These are phyloP conservation scores for Pseudognaphalium luteoalbum DNA, from an alignment of 129 eudicot species.

Conservation along the genomic window DNA sequence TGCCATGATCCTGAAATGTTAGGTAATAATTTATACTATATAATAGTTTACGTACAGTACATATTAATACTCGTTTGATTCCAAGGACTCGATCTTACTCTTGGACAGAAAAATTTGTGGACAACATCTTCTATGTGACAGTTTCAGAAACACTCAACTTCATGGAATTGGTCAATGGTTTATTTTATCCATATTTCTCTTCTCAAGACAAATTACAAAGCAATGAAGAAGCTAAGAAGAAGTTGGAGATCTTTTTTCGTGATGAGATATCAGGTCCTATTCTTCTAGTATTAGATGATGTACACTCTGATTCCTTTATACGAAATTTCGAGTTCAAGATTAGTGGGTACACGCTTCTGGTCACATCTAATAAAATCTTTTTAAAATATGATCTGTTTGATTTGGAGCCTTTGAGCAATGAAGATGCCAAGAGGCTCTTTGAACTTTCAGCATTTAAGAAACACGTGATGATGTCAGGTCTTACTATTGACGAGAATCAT, in stretches of 20 bases:
- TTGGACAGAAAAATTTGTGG: conserved; percentile 10
- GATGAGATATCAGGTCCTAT: conserved; percentile 22
- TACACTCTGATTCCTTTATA: conserved; percentile 29
- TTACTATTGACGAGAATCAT: not conserved
- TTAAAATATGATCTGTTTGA: not conserved
- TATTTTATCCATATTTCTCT: conserved; percentile 13
- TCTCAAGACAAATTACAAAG: not conserved
- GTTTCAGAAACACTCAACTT: conserved; percentile 32
- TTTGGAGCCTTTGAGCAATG: conserved; percentile 23
- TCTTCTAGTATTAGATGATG: conserved; percentile 42
- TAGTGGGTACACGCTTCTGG: conserved; percentile 24
- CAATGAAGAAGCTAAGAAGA: conserved; percentile 23
- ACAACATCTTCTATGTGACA: conserved; percentile 25
- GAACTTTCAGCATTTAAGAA: not conserved
- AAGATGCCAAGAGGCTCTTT: conserved; percentile 27
- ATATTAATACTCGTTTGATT: no score
- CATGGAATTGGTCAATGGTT: conserved; percentile 26
- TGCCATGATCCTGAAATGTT: no score
- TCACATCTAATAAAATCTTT: conserved; percentile 20
- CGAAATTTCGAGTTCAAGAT: conserved; percentile 3
- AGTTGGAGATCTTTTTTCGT: conserved; percentile 24
- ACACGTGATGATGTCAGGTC: not conserved
- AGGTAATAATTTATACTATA: no score
- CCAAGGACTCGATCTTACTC: not conserved
- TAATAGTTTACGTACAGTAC: no score